A percentile compares a stretch with the other conserved stretches of the same genome.
phyloP scores from a whole-genome alignment of 2,329 filamentous ascomycete species.

The Fusarium coffeatum region DNA sequence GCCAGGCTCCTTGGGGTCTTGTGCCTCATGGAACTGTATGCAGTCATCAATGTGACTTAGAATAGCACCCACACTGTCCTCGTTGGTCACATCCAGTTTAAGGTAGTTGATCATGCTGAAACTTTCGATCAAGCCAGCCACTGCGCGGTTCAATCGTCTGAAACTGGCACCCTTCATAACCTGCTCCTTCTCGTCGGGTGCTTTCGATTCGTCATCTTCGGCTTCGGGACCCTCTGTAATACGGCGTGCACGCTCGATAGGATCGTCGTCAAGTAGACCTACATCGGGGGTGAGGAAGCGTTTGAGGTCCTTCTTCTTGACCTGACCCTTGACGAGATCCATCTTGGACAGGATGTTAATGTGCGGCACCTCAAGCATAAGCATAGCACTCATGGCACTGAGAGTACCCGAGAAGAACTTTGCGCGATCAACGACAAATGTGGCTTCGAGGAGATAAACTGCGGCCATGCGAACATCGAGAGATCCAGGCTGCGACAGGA shows the following conservation, averaged over 20 bases:
- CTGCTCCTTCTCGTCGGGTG: slow-evolving; percentile 73
- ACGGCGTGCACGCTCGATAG: slow-evolving; percentile 61
- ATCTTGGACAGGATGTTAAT: slow-evolving; percentile 98
- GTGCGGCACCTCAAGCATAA: slow-evolving; percentile 97
- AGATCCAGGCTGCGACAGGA: slow-evolving; percentile 80
- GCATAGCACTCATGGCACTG: slow-evolving; percentile 98
- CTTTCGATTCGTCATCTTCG: slow-evolving; percentile 64
- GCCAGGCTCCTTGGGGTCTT: slow-evolving; percentile 86
- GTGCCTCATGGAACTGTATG: slow-evolving; percentile 92
- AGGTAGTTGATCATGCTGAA: slow-evolving; percentile 98
- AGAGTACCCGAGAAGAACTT: slow-evolving; percentile 98
- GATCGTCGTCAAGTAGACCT: slow-evolving; percentile 83
- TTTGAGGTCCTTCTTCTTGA: slow-evolving; percentile 88
- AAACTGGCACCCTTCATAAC: slow-evolving; percentile 87
- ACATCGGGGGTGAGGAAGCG: slow-evolving; percentile 90
- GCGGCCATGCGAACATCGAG: slow-evolving; percentile 94
- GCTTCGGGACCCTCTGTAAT: slow-evolving; percentile 54
- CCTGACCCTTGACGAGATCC: slow-evolving; percentile 92
- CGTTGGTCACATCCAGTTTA: slow-evolving; percentile 87
- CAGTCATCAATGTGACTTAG: slow-evolving; percentile 94
- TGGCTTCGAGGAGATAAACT: slow-evolving; percentile 93
- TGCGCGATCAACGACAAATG: slow-evolving; percentile 93
- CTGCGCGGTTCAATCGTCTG: slow-evolving; percentile 84
- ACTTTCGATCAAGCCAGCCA: slow-evolving; percentile 91
- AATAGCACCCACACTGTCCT: slow-evolving; percentile 87